A percentile compares a stretch with the other conserved stretches of the same genome.
These are phyloP conservation scores for Syzygium jambos DNA, from an alignment of 345 rosid species.

Conservation along the genomic window DNA sequence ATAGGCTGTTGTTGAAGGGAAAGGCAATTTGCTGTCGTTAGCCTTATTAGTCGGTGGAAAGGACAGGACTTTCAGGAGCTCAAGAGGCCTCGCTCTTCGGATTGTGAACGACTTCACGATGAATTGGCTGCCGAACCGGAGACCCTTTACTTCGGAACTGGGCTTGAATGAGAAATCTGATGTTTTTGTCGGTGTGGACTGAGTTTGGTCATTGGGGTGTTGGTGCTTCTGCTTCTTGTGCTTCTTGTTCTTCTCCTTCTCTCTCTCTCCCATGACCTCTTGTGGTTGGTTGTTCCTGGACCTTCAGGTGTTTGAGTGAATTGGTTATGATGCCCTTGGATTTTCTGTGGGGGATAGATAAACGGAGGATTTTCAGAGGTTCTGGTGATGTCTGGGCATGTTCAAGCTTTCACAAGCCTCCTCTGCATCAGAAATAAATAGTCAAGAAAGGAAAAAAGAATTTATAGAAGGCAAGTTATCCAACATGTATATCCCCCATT, in stretches of 20 bases:
- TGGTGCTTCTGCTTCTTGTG: constrained; percentile 71
- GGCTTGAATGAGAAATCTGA: constrained; percentile 69
- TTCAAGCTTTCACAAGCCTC: not conserved
- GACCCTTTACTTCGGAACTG: constrained; percentile 71
- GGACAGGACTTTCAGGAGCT: constrained; percentile 72
- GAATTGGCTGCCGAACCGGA: constrained; percentile 84
- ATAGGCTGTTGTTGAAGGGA: constrained; percentile 75
- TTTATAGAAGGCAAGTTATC: not conserved
- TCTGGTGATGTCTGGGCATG: not conserved
- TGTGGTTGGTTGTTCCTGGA: not conserved
- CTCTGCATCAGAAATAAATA: not conserved
- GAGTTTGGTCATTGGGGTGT: constrained; percentile 38
- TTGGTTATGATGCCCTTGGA: not conserved
- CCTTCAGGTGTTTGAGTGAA: not conserved
- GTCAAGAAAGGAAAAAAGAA: not conserved
- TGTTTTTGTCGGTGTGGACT: not conserved
- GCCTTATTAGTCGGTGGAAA: constrained; percentile 38
- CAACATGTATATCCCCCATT: not conserved
- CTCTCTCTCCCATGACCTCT: constrained; percentile 9
- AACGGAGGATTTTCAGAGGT: not conserved
- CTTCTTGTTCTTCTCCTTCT: constrained; percentile 42
- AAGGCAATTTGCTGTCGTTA: constrained; percentile 22
- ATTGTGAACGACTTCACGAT: constrained; percentile 92
- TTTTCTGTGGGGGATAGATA: not conserved
- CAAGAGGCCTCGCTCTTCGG: constrained; percentile 67